Evolutionary conservation across 768 basidiomycete genomes (phyloP), one percentile per base, ranked within the genome.

Genomic region (Rhizopogon sp.): DNA sequence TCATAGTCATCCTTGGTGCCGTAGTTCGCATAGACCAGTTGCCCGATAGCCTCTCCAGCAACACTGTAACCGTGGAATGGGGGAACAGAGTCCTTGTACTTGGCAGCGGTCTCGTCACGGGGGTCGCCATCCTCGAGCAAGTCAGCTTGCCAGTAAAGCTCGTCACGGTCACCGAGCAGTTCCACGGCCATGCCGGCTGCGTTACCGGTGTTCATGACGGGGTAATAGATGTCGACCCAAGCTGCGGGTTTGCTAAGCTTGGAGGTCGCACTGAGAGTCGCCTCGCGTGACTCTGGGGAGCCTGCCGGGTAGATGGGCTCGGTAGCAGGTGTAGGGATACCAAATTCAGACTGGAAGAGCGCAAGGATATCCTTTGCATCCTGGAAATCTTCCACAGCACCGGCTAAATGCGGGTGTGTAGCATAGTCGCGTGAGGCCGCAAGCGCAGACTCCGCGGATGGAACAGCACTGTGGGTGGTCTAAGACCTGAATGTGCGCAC

Each of bases 191-290:
- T 81, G 52, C 87, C 80, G 6, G 87, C 74, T 1, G 90, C 84
- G 22, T 62, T 66, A 13, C 62, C 68, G 0, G 82, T 87, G 69
- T 96, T 92, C 74, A 96, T 72, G 41, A 93, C 76, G 2, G 95
- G 93, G 69, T 88, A 96, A 69, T 98, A 97, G 39, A 80, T 78
- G 60, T 93, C 90, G 56, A 93, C 83, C 91, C 91, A 93, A 54
- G 86, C 89, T 0, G 73, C 78, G 2, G 88, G 87, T 25, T 66
- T 69, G 31, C 62, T 70, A 39, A 78, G 72, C 5, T 72, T 73
- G 28, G 74, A 66, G 0, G 82, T 80, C 41, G 83, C 72, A 17
- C 69, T 66, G 14, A 88, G 73, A 0, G 89, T 92, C 5, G 88
- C 82, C 43, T 80, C 75, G 51, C 84, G 85, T 31, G 88, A 90